Conservation (phyloP, 805 yeast species). For the Lachancea lanzarotensis region DNA sequence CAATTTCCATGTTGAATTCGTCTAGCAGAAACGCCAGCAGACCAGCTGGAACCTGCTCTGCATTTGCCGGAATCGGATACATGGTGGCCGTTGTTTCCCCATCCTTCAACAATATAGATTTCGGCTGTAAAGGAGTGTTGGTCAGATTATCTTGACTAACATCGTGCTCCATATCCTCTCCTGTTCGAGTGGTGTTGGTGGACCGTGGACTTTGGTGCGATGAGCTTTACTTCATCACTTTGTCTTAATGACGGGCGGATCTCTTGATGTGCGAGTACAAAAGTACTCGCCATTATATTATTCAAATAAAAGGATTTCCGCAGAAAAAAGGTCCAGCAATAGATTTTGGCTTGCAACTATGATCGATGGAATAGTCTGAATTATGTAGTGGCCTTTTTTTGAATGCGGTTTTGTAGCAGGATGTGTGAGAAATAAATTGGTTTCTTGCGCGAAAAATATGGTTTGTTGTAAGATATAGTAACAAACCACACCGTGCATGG, state of each 20-base stretch:
- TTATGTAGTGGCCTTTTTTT: too few species aligned
- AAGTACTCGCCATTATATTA: not conserved
- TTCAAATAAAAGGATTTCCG: not conserved
- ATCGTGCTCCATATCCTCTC: slow-evolving; percentile 1
- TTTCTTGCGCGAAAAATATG: too few species aligned
- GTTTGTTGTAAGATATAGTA: too few species aligned
- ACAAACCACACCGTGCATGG: too few species aligned
- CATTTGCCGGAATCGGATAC: slow-evolving; percentile 67
- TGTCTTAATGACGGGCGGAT: not conserved
- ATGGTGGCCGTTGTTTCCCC: slow-evolving; percentile 91
- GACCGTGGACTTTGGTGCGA: not conserved
- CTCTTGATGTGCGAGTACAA: not conserved
- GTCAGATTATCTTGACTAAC: not conserved
- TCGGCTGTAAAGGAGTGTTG: slow-evolving; percentile 40
- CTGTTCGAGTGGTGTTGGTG: not conserved
- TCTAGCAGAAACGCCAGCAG: slow-evolving; percentile 76
- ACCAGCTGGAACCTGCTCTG: slow-evolving; percentile 62
- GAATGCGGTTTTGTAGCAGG: too few species aligned
- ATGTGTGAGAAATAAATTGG: too few species aligned
- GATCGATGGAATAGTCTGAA: too few species aligned
- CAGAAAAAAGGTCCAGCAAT: not conserved
- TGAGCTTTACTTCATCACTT: not conserved
- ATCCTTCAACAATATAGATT: slow-evolving; percentile 75
- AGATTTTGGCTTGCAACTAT: too few species aligned
- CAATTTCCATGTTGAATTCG: slow-evolving; percentile 89